These are phyloP conservation scores for Zalerion maritima DNA, from an alignment of 495 filamentous ascomycete genomes.

Conservation along the genomic window DNA sequence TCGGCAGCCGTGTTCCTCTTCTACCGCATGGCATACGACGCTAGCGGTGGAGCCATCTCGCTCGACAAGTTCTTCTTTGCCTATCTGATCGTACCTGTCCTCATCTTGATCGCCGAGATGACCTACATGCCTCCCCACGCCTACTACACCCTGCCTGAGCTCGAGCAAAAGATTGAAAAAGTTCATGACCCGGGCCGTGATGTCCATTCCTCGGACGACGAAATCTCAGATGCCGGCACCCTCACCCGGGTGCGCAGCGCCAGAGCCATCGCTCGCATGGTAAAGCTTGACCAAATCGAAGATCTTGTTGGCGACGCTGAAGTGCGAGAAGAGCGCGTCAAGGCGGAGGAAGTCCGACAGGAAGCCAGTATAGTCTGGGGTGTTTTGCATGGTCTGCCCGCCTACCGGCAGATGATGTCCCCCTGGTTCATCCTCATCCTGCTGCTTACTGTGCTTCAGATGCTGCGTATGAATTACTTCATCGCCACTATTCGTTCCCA, in stretches of 20 bases:
- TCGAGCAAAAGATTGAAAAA: slow-evolving; percentile 31
- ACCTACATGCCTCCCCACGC: slow-evolving; percentile 47
- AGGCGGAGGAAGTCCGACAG: slow-evolving; percentile 40
- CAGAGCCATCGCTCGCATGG: slow-evolving; percentile 15
- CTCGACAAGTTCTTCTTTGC: slow-evolving; percentile 49
- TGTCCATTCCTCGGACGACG: slow-evolving; percentile 24
- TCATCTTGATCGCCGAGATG: slow-evolving; percentile 39
- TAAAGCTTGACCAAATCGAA: slow-evolving; percentile 26
- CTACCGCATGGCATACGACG: slow-evolving; percentile 46
- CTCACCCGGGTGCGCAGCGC: slow-evolving; percentile 20
- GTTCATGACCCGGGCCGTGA: slow-evolving; percentile 15
- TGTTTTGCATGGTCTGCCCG: slow-evolving; percentile 31
- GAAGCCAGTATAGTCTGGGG: slow-evolving; percentile 35
- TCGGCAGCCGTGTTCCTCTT: slow-evolving; percentile 53
- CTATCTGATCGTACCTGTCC: slow-evolving; percentile 44
- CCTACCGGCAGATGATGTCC: slow-evolving; percentile 29
- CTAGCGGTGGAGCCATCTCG: slow-evolving; percentile 30
- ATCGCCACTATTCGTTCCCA: slow-evolving; percentile 36
- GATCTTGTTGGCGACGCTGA: slow-evolving; percentile 25
- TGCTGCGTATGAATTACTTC: slow-evolving; percentile 41
- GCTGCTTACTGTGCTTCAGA: slow-evolving; percentile 35
- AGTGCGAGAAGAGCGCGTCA: slow-evolving; percentile 28
- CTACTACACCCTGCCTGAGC: slow-evolving; percentile 44
- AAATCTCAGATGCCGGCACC: slow-evolving; percentile 15
- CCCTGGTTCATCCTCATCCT: slow-evolving; percentile 36